Base-by-base conservation (phyloP, 2,329 filamentous ascomycete species). In the Paraphoma chrysanthemicola region DNA sequence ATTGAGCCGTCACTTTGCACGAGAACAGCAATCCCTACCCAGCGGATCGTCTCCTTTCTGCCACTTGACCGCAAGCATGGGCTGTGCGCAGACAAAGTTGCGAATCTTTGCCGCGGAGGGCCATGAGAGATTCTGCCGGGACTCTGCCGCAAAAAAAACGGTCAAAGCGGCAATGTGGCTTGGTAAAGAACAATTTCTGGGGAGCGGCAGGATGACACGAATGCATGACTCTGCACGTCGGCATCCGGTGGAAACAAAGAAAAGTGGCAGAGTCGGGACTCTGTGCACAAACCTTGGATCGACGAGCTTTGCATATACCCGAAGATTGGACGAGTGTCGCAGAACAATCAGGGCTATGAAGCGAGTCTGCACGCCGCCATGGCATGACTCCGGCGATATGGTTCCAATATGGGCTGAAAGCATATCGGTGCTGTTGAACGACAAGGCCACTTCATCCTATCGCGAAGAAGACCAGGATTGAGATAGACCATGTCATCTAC, bases 21-120 rank as follows among this genome's bases (percentile, higher is more conserved):
- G 14, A 53, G 46, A 45, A 45, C n/a, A 51, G 54, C 53, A 59
- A 57, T 63, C 57, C 56, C 56, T 57, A 59, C 41, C 46, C 50
- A 49, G 41, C 31, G 48, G 54, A 41, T 33, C 38, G 30, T 54
- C 5, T 57, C 43, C 51, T 42, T 48, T 53, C 44, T 53, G 56
- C 41, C 33, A 57, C 50, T 47, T 46, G 29, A 45, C 53, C 54
- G 51, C 43, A 17, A 39, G 44, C 53, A 54, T 49, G 47, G 50
- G 48, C 30, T 43, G 44, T 28, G 43, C 47, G 23, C 51, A 50
- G 53, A 46, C 46, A 30, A 29, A 60, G 23, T 43, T 44, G 54
- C 50, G 51, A 38, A 47, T 48, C 53, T 28, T 51, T 57, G 49
- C 45, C 49, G 33, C 39, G 48, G 30, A n/a, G 31, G 43, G 29